Evolutionary conservation across 176 grass and related monocot species (phyloP).

Genomic region (Rhipidocladum racemiflorum): DNA sequence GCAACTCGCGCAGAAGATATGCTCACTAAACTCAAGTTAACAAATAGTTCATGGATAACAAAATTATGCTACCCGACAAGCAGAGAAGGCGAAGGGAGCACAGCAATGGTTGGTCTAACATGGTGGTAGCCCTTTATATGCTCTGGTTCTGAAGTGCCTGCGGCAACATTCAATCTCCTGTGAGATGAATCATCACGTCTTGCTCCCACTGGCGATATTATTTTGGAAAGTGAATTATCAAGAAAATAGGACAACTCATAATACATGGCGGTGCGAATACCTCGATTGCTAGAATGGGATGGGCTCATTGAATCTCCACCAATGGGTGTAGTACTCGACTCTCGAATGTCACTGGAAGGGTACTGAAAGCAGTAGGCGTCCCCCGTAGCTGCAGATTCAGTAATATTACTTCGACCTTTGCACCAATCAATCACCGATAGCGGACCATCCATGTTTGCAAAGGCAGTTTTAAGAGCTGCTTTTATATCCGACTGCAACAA

Average conservation of each 20-base stretch:
- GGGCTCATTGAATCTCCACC: constrained; percentile 75
- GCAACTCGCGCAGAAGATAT: constrained; percentile 30
- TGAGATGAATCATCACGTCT: constrained; percentile 54
- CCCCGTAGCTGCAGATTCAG: constrained; percentile 44
- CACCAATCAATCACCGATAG: constrained; percentile 91
- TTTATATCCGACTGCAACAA: constrained; percentile 95
- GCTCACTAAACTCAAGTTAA: background rate
- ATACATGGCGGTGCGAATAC: constrained; percentile 37
- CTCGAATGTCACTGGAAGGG: constrained; percentile 52
- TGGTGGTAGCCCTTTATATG: constrained; percentile 69
- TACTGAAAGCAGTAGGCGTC: constrained; percentile 77
- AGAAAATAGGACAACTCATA: constrained; percentile 8
- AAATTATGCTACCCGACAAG: constrained; percentile 80
- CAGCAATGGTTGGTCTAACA: constrained; percentile 64
- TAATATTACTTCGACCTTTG: constrained; percentile 58
- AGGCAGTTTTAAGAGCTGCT: constrained; percentile 75
- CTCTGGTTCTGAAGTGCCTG: constrained; percentile 63
- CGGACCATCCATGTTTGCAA: constrained; percentile 88
- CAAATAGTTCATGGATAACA: constrained; percentile 33
- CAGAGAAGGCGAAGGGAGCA: constrained; percentile 71
- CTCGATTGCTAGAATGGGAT: constrained; percentile 59
- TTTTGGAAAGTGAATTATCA: constrained; percentile 29
- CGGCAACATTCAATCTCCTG: constrained; percentile 53
- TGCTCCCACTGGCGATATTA: constrained; percentile 46
- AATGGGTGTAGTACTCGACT: constrained; percentile 53